Percentiles rank a stretch among this genome's conserved stretches.
Evolutionary conservation across 2,329 filamentous ascomycete species (phyloP).

Genomic region (Daldinia eschscholtzii): DNA sequence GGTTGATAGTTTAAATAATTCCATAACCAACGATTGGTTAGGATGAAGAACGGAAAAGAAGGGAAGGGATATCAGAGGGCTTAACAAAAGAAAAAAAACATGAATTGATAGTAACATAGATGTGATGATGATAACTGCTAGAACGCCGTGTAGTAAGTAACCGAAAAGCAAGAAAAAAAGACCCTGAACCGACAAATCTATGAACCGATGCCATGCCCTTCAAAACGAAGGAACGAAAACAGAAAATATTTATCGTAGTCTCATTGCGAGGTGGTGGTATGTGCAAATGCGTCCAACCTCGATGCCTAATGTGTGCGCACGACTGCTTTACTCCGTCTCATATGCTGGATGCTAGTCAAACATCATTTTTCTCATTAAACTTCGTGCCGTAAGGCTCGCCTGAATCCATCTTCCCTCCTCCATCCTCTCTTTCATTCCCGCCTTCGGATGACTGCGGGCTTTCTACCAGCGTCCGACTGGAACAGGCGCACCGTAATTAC

Average conservation of each 20-base stretch:
- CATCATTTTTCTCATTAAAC: constrained; percentile 35
- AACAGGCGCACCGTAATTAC: constrained; percentile 70
- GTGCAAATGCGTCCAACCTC: constrained; percentile 33
- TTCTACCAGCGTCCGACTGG: constrained; percentile 72
- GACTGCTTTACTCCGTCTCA: constrained; percentile 31
- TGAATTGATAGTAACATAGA: constrained; percentile 19
- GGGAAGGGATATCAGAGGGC: constrained; percentile 14
- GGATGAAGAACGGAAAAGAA: constrained; percentile 12
- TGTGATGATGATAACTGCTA: constrained; percentile 22
- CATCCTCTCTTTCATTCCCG: not conserved
- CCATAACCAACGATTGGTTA: not conserved
- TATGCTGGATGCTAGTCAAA: constrained; percentile 40
- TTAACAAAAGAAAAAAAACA: constrained; percentile 9
- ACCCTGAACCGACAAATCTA: constrained; percentile 45
- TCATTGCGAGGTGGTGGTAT: constrained; percentile 42
- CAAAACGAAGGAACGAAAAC: constrained; percentile 34
- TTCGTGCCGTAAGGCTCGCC: constrained; percentile 11
- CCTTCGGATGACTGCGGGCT: no score
- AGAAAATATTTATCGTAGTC: constrained; percentile 44
- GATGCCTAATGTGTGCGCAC: constrained; percentile 27
- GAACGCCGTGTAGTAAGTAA: constrained; percentile 42
- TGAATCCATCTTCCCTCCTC: not conserved
- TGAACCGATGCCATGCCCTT: constrained; percentile 42
- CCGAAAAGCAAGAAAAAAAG: constrained; percentile 23
- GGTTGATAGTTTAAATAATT: not conserved